Evolutionary conservation across 352 stramenopile genomes (phyloP), one percentile per base, ranked within the genome.

Genomic region (Pythium chondricola): DNA sequence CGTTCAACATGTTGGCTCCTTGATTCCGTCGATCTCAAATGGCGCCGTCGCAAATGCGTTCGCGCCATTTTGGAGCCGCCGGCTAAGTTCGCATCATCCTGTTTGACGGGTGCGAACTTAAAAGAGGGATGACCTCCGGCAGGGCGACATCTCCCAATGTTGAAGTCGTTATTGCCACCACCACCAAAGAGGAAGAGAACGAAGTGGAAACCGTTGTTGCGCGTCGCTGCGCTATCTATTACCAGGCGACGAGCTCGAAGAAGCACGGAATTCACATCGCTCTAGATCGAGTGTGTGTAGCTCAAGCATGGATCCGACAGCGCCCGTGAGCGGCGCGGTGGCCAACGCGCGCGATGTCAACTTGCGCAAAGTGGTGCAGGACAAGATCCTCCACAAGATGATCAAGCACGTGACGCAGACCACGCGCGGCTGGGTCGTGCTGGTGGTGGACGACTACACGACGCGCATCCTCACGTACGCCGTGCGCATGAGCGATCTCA

Each of bases 401-500:
- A 66, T 93, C 32, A 87, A 84, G 63, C 74, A 85, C 48, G 77
- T 86, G 57, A 88, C 74, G 48, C 67, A 87, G 51, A 61, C 74
- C 21, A 89, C 77, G 45, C 74, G 63, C 49, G 79, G 79, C 11
- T 95, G 81, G 79, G 74, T 92, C 36, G 83, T 99, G 40, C 83
- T 99, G 43, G 89, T 99, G 11, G 83, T 99, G 24, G 95, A 99
- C 74, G 79, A 97, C 35, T 69, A 79, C 46, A 88, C 95, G 7
- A 97, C 96, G 27, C 81, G 82, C 20, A 88, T 97, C 18, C 88
- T 99, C 35, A 97, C 91, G 14, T 92, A 90, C 13, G 89, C 93
- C 6, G 83, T 98, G 35, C 90, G 95, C 29, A 98, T 99, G 95
- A 99, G 97, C 66, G 96, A 99, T 52, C 83, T 99, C 40, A 99